A percentile compares a stretch with the other conserved stretches of the same genome.
Evolutionary conservation across 768 basidiomycete genomes (phyloP).

Genomic region (Lactarius hengduanensis): DNA sequence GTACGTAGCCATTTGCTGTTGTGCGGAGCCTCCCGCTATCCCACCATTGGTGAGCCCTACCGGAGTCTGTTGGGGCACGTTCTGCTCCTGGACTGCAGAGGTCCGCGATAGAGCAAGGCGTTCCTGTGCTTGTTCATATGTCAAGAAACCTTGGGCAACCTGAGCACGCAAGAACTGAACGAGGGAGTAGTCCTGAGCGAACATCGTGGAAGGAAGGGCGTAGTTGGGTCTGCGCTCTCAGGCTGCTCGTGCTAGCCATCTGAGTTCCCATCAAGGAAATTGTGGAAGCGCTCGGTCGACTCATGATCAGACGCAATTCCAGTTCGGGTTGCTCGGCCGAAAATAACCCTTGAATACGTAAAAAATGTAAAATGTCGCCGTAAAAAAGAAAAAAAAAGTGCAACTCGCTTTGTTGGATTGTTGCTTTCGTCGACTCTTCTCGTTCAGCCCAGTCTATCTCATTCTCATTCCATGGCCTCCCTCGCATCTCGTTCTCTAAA

Average conservation of each 20-base stretch:
- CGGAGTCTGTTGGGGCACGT: conserved; percentile 9
- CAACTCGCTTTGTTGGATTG: neutral
- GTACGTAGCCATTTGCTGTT: conserved; percentile 8
- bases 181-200: neutral
- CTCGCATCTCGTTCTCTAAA: conserved; percentile 64
- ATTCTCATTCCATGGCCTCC: conserved; percentile 54
- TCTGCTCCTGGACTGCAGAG: conserved; percentile 12
- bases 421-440: neutral
- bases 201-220: neutral
- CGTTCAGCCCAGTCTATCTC: neutral
- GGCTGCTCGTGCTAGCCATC: neutral
- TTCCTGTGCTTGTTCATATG: conserved; percentile 14
- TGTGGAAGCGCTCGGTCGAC: no score
- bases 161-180: neutral
- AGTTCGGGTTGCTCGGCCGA: no score
- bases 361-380: neutral
- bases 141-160: conserved; percentile 10
- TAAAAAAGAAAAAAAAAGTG: neutral
- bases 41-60: conserved; percentile 1
- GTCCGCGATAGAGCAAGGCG: conserved; percentile 10
- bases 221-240: neutral
- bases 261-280: conserved; percentile 3
- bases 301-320: no score
- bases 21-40: conserved; percentile 4
- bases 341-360: no score